Evolutionary conservation across 495 filamentous ascomycete species (phyloP).

Genomic region (Talaromyces ruber): DNA sequence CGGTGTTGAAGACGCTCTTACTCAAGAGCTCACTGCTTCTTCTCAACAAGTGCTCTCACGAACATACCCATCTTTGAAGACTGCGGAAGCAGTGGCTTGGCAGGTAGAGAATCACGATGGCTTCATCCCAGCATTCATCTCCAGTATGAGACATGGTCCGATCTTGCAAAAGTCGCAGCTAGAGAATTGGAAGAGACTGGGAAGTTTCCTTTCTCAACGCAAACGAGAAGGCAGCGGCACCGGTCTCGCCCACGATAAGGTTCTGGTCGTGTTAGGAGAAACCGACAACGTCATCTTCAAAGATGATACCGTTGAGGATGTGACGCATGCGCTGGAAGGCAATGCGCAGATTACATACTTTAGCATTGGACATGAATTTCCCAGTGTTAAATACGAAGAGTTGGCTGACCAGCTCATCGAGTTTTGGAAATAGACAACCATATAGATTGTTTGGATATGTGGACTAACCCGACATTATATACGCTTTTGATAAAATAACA

Average conservation of each 20-base stretch:
- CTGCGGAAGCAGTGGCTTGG: constrained; percentile 42
- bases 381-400: constrained; percentile 44
- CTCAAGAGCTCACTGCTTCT: constrained; percentile 29
- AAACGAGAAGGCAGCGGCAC: constrained; percentile 9
- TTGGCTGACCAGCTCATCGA: constrained; percentile 37
- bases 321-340: constrained; percentile 37
- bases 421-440: constrained; percentile 18
- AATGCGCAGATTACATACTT: constrained; percentile 38
- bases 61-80: constrained; percentile 33
- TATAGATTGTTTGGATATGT: background rate
- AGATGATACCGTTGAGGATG: constrained; percentile 50
- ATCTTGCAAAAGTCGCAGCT: constrained; percentile 37
- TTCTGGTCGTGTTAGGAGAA: constrained; percentile 46
- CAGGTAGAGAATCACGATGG: constrained; percentile 47
- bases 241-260: constrained; percentile 37
- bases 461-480: background rate
- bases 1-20: constrained; percentile 25
- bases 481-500: background rate
- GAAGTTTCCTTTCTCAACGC: constrained; percentile 36
- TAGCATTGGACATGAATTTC: constrained; percentile 50
- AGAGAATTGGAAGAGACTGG: constrained; percentile 50
- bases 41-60: constrained; percentile 36
- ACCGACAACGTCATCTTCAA: constrained; percentile 45
- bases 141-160: constrained; percentile 48
- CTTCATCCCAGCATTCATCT: constrained; percentile 49